phyloP scores from a whole-genome alignment of 2,329 filamentous ascomycete species.

The Pestalotiopsis fici region DNA sequence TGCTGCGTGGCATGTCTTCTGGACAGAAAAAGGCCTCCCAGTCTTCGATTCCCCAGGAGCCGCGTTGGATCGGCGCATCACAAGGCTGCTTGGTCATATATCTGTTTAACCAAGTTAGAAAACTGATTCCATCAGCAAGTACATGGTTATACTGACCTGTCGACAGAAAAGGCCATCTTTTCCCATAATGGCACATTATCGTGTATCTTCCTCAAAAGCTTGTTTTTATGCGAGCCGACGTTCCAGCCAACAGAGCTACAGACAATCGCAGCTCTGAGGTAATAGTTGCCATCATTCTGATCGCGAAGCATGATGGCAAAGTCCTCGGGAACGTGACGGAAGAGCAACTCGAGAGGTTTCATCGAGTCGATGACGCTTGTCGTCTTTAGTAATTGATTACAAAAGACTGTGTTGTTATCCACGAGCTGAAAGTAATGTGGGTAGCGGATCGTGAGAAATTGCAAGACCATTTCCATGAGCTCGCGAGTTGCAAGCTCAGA shows the following conservation, averaged over 20 bases:
- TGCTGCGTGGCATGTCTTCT: slow-evolving; percentile 47
- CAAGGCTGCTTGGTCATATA: slow-evolving; percentile 80
- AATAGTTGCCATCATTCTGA: slow-evolving; percentile 70
- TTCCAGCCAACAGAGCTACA: slow-evolving; percentile 84
- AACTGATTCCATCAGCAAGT: neutral
- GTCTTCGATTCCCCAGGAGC: slow-evolving; percentile 78
- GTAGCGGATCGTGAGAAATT: slow-evolving; percentile 78
- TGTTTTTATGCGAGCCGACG: slow-evolving; percentile 52
- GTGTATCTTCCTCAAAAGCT: slow-evolving; percentile 78
- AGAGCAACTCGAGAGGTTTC: slow-evolving; percentile 68
- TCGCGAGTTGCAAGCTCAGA: slow-evolving; percentile 81
- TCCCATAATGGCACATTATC: slow-evolving; percentile 77
- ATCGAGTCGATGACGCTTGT: slow-evolving; percentile 60
- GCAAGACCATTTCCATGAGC: slow-evolving; percentile 82
- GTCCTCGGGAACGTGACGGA: slow-evolving; percentile 82
- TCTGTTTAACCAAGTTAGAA: slow-evolving; percentile 37
- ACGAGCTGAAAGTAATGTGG: slow-evolving; percentile 71
- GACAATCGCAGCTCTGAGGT: slow-evolving; percentile 73
- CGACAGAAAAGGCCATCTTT: slow-evolving; percentile 88
- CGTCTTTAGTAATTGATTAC: slow-evolving; percentile 69
- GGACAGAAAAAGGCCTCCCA: slow-evolving; percentile 61
- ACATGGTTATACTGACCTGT: slow-evolving; percentile 54
- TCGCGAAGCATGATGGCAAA: slow-evolving; percentile 77
- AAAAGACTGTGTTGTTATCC: slow-evolving; percentile 54
- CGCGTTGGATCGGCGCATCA: slow-evolving; percentile 76